These are phyloP conservation scores for Plasmodium coatneyi DNA, from an alignment of 169 alveolate species.

Conservation along the genomic window DNA sequence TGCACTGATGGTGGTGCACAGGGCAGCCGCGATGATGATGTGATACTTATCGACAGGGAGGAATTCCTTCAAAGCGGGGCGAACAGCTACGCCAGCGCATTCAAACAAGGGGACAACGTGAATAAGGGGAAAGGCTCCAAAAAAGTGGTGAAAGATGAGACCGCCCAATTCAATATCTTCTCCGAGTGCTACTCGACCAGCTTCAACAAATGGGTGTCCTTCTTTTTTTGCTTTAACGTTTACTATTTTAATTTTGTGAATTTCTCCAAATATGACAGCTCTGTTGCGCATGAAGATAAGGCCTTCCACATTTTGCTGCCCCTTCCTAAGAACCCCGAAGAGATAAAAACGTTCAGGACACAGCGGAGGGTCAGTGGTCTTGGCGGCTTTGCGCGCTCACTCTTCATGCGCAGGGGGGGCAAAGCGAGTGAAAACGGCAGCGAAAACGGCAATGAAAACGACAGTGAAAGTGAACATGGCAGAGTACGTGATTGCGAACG, in stretches of 20 bases:
- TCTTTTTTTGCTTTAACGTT: constrained; percentile 49
- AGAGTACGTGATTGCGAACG: neutral
- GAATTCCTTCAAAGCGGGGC: constrained; percentile 10
- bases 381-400: neutral
- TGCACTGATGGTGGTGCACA: neutral
- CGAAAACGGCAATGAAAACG: neutral
- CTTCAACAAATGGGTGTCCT: constrained; percentile 70
- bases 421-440: neutral
- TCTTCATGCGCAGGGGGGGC: neutral
- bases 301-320: constrained; percentile 48
- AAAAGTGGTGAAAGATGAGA: neutral
- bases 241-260: constrained; percentile 44
- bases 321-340: constrained; percentile 60
- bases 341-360: constrained; percentile 32
- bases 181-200: constrained; percentile 61
- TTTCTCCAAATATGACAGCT: constrained; percentile 48
- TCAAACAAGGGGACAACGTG: neutral
- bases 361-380: neutral
- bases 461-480: neutral
- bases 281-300: constrained; percentile 21
- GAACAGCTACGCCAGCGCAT: neutral
- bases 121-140: neutral
- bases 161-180: constrained; percentile 43
- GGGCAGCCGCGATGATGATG: constrained; percentile 1
- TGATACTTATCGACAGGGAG: constrained; percentile 7